Evolutionary conservation across 1,139 yeast species (phyloP), one percentile per base, ranked within the genome.

Genomic region (Insectozyma bohioensis): DNA sequence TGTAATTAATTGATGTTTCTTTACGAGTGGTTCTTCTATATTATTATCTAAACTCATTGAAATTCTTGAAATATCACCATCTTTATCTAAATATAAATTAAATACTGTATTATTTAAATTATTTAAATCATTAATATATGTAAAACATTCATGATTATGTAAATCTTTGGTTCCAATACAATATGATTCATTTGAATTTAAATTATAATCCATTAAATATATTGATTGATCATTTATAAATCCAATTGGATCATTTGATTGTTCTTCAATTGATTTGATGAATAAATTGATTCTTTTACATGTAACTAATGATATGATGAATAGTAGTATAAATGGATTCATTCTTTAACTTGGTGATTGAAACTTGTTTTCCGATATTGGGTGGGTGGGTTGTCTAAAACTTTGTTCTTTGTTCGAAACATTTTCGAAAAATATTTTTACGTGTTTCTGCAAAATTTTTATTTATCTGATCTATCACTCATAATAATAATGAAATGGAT

Each of bases 161-260:
- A 61, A 24, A 21, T 54, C 63, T 3, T 46, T 38, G 5, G 68
- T 59, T 2, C 68, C 67, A 9, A 65, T 37, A 38, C 72, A 64
- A 42, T 52, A 55, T 14, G 33, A 32, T n/a, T 33, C 18, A 7
- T 20, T 20, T 8, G 33, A 24, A 11, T 37, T 25, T 20, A 40
- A 28, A 10, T 19, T 24, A 5, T 12, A 12, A 15, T 31, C 39
- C 17, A 33, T 29, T 11, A 40, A 29, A 19, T 37, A 30, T 12
- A 40, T 31, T 14, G 30, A 14, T 12, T 42, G 42, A 20, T 35
- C 36, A 4, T 42, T 39, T 15, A 52, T 41, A 3, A 35, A 31
- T 9, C 56, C 58, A 30, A 50, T 45, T 12, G 41, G 28, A 9
- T 38, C 35, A 10, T 24, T 25, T 12, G 40, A 11, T 5, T 38